These are phyloP conservation scores for Ophiocordyceps camponoti-saundersi DNA, from an alignment of 2,329 filamentous ascomycete genomes.

Conservation along the genomic window DNA sequence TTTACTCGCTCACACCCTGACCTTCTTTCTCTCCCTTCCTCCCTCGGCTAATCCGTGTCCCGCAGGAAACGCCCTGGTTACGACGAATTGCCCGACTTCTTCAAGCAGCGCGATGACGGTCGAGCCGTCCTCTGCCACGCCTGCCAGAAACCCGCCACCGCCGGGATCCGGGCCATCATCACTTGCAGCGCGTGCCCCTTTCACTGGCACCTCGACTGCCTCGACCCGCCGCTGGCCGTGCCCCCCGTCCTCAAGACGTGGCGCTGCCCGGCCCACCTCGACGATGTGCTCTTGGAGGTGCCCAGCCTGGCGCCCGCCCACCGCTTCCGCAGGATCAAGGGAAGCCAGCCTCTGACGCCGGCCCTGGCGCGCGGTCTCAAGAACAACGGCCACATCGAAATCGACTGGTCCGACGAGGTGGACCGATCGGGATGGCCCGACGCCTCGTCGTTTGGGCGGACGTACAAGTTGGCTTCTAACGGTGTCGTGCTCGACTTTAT, in stretches of 20 bases:
- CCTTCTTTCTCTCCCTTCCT: not conserved
- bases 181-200: slow-evolving; percentile 70
- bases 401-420: slow-evolving; percentile 42
- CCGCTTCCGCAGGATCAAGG: slow-evolving; percentile 43
- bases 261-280: slow-evolving; percentile 77
- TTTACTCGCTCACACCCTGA: no score
- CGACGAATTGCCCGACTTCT: slow-evolving; percentile 49
- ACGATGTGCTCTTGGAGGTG: slow-evolving; percentile 50
- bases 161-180: slow-evolving; percentile 52
- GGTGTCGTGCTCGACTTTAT: slow-evolving; percentile 61
- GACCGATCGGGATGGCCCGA: slow-evolving; percentile 41
- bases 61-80: slow-evolving; percentile 33
- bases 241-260: slow-evolving; percentile 64
- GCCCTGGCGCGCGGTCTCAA: slow-evolving; percentile 43
- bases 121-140: slow-evolving; percentile 60
- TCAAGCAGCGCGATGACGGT: slow-evolving; percentile 57
- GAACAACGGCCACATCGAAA: slow-evolving; percentile 57
- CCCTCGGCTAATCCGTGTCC: not conserved
- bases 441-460: slow-evolving; percentile 41
- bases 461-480: slow-evolving; percentile 45
- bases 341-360: slow-evolving; percentile 31
- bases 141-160: slow-evolving; percentile 50
- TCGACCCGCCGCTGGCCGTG: slow-evolving; percentile 67
- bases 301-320: slow-evolving; percentile 43
- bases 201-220: slow-evolving; percentile 84